Evolutionary conservation across 1,139 yeast genomes (phyloP).

Genomic region (Candida dubliniensis): DNA sequence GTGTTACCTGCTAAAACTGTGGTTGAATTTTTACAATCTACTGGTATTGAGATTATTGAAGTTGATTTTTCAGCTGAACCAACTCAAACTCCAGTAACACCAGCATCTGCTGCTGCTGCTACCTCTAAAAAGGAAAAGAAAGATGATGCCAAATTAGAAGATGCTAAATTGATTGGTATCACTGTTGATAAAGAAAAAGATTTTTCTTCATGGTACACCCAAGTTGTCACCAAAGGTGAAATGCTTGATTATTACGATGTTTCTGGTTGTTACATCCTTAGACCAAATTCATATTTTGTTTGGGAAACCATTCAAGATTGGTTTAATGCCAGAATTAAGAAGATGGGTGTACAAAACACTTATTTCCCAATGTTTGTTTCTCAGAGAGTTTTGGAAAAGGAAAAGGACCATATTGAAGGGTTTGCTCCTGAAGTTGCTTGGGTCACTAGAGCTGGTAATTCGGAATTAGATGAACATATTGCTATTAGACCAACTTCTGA

Average conservation of each 20-base stretch:
- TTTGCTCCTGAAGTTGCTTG: slow-evolving; percentile 99
- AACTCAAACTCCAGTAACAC: slow-evolving; percentile 39
- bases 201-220: slow-evolving; percentile 97
- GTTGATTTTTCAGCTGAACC: slow-evolving; percentile 61
- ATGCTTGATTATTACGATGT: slow-evolving; percentile 98
- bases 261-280: slow-evolving; percentile 96
- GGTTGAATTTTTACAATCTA: slow-evolving; percentile 51
- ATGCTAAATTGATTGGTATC: slow-evolving; percentile 93
- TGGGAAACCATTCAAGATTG: slow-evolving; percentile 94
- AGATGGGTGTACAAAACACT: slow-evolving; percentile 88
- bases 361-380: slow-evolving; percentile 99
- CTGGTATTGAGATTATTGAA: slow-evolving; percentile 53
- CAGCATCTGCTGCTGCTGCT: slow-evolving; percentile 30
- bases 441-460: slow-evolving; percentile 95
- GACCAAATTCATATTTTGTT: slow-evolving; percentile 91
- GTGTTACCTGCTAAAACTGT: slow-evolving; percentile 54
- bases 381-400: slow-evolving; percentile 86
- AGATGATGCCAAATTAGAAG: slow-evolving; percentile 64
- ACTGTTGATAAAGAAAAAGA: slow-evolving; percentile 91
- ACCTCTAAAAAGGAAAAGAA: slow-evolving; percentile 35
- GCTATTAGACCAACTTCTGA: slow-evolving; percentile 99
- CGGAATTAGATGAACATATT: slow-evolving; percentile 95
- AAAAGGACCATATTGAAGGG: slow-evolving; percentile 98
- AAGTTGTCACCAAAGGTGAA: slow-evolving; percentile 92
- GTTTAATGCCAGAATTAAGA: slow-evolving; percentile 79